Base-by-base conservation (phyloP, 1,139 yeast species). In the Diutina catenulata region DNA sequence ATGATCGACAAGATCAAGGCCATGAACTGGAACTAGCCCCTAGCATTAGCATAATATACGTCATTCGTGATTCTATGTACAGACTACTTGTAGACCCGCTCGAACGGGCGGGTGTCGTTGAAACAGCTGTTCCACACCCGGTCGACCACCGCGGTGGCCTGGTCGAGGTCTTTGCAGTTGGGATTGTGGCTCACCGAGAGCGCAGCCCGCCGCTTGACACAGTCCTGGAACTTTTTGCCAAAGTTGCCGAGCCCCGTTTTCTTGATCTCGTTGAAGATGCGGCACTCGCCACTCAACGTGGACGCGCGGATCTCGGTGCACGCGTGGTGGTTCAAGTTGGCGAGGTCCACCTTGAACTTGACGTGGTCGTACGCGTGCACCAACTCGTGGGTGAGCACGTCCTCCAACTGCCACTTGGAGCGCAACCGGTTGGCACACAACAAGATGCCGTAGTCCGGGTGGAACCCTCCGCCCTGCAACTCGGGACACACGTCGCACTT, bases 221-320 rank as follows among this genome's bases (percentile, higher is more conserved):
- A 91, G 27, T 67, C 76, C 59, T 91, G 98, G 54, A 86, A 95
- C 33, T 95, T 95, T 46, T 74, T 74, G 37, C 80, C 78, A 50
- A 84, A 74, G 44, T 72, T 66, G 2, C 67, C 71, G 41, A 76
- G 51, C 1, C 78, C 78, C 36, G 73, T 79, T 51, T 80, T 73
- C 44, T 74, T 71, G 47, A 91, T 77, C 55, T 91, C 95, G 49
- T 81, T 82, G 74, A 81, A 74, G 50, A 91, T 76, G 27, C 97
- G 71, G 58, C 99, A 91, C 54, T 91, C 99, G 7, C 99, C 99
- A 50, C 95, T 82, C 28, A 91, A 65, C 52, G 84, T 80, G 11
- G 94, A 80, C 0, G 98, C 98, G 43, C 99, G 68, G 39, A 91
- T 86, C 59, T 91, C 98, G 1, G 96, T 80, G 57, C 98, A 93